Base-by-base conservation (phyloP, 2,329 filamentous ascomycete species). In the Phyllosticta ampelicida region DNA sequence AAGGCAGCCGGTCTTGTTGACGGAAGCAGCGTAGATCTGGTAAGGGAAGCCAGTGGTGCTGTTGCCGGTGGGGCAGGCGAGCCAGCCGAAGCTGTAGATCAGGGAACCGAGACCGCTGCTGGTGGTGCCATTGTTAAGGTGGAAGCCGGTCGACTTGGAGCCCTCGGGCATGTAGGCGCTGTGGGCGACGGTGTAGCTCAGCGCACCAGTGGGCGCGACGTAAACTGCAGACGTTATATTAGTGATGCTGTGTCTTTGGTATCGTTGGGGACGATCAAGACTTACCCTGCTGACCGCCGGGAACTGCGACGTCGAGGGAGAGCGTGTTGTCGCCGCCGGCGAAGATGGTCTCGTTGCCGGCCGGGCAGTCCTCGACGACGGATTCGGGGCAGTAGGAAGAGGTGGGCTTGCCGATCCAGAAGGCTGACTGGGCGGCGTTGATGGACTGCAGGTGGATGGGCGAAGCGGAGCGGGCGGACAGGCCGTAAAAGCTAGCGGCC, bases 131-230 rank as follows among this genome's bases (percentile, higher is more conserved):
- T 58, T 66, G 36, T 44, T 44, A 16, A 44, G 36, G 49, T 51
- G 49, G 71, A 85, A 84, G 23, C 79, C 77, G 1, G 76, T 77
- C 16, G 71, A 56, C 44, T 76, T 68, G 8, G 81, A 77, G 9
- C 81, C 82, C 0, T 69, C 61, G 0, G 83, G 82, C 5, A 78
- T 77, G 58, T 65, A 71, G 2, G 68, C 70, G 0, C 80, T 83
- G 71, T 86, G 82, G 0, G 83, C 75, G 19, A 65, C 61, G 0
- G 82, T 81, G 71, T 80, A 86, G 57, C 75, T 73, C 59, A 87
- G 68, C 9, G 75, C 72, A 5, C 84, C 85, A 23, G 75, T 68
- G 3, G 77, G 73, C 2, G 71, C 73, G 59, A 86, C 75, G 68
- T 82, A 87, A 63, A 85, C 69, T 67, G 58, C 16, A 19, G 6